Evolutionary conservation across 352 stramenopile genomes (phyloP).

Genomic region (Phytophthora multivora): DNA sequence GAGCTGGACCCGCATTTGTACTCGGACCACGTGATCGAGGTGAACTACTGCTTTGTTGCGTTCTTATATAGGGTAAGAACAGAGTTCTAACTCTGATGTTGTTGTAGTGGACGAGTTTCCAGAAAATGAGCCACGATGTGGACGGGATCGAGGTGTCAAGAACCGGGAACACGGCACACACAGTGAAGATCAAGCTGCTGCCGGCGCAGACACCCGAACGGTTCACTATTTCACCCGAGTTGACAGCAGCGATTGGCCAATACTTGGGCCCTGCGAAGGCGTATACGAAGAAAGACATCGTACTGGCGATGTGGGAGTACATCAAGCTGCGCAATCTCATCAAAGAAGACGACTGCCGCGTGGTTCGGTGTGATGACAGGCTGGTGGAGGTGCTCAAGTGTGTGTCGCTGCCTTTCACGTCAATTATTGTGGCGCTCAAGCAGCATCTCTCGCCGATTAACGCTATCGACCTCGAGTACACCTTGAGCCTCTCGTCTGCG

Average conservation of each 20-base stretch:
- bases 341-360: conserved; percentile 81
- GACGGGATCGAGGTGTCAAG: conserved; percentile 63
- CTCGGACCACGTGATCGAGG: conserved; percentile 71
- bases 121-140: conserved; percentile 69
- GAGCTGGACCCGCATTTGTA: conserved; percentile 74
- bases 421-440: conserved; percentile 69
- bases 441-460: conserved; percentile 60
- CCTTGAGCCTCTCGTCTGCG: conserved; percentile 44
- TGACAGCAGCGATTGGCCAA: conserved; percentile 44
- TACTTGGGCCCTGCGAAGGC: conserved; percentile 51
- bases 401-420: conserved; percentile 72
- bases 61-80: neutral
- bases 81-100: neutral
- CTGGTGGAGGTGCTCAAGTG: conserved; percentile 66
- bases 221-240: conserved; percentile 57
- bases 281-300: conserved; percentile 72
- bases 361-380: conserved; percentile 64
- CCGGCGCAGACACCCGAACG: conserved; percentile 59
- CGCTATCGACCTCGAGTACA: conserved; percentile 68
- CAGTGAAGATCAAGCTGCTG: conserved; percentile 71
- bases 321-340: conserved; percentile 78
- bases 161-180: conserved; percentile 51
- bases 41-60: conserved; percentile 15
- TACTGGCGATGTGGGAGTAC: conserved; percentile 81
- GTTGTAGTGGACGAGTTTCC: conserved; percentile 76